Evolutionary conservation across 2,329 filamentous ascomycete genomes (phyloP).

Genomic region (Alternaria arborescens): DNA sequence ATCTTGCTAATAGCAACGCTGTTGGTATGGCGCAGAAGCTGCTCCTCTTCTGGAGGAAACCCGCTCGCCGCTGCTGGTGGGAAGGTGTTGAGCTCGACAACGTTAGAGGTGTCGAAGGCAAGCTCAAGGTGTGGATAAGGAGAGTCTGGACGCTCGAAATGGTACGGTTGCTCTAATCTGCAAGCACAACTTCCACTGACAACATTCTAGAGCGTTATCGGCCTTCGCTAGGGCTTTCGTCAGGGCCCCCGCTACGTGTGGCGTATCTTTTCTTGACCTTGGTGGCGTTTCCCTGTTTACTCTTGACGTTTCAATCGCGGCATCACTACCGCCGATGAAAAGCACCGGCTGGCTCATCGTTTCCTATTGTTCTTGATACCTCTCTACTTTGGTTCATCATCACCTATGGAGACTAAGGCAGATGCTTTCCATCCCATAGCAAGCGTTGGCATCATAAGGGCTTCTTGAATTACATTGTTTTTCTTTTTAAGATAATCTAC

Average conservation of each 20-base stretch:
- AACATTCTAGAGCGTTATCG: conserved; percentile 75
- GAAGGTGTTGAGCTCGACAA: conserved; percentile 91
- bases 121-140: conserved; percentile 97
- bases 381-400: conserved; percentile 24
- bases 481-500: conserved; percentile 13
- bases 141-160: conserved; percentile 99
- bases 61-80: conserved; percentile 97
- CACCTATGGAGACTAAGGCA: conserved; percentile 19
- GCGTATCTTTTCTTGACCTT: conserved; percentile 27
- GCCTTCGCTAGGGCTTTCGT: conserved; percentile 74
- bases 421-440: conserved; percentile 36
- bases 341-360: conserved; percentile 20
- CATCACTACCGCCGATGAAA: conserved; percentile 21
- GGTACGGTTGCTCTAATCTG: conserved; percentile 54
- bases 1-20: conserved; percentile 74
- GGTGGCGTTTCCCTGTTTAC: conserved; percentile 16
- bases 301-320: conserved; percentile 15
- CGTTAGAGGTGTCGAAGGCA: conserved; percentile 89
- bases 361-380: conserved; percentile 39
- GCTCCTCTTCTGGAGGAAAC: conserved; percentile 97
- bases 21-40: conserved; percentile 99
- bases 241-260: conserved; percentile 48
- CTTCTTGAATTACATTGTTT: conserved; percentile 18
- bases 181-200: conserved; percentile 18
- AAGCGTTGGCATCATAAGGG: conserved; percentile 22